Conservation (phyloP, 495 filamentous ascomycete species). For the Trichoderma virens region DNA sequence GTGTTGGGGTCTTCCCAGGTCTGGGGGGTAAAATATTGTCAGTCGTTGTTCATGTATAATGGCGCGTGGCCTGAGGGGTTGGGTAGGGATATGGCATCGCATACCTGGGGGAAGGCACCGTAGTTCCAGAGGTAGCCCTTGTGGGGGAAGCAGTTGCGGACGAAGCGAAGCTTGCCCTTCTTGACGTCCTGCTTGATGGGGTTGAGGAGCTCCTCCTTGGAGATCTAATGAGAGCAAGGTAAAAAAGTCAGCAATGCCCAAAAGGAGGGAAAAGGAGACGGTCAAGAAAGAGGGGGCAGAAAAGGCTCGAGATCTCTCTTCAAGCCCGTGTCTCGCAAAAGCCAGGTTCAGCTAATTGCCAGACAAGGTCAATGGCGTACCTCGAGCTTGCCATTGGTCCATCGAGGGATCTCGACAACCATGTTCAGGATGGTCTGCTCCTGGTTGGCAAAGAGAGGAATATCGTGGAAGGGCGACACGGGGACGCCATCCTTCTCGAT, state of each 20-base stretch:
- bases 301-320: background rate
- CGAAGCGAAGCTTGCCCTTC: conserved; percentile 91
- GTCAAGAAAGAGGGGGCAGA: background rate
- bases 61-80: background rate
- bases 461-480: conserved; percentile 95
- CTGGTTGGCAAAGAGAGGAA: conserved; percentile 92
- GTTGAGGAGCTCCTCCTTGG: conserved; percentile 93
- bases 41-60: background rate
- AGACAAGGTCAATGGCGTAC: conserved; percentile 37
- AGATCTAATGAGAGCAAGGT: conserved; percentile 56
- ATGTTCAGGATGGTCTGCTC: conserved; percentile 96
- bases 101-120: conserved; percentile 94
- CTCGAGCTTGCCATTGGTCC: conserved; percentile 99
- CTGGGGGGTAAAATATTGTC: conserved; percentile 31
- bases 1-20: conserved; percentile 98
- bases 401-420: conserved; percentile 97
- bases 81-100: conserved; percentile 9
- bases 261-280: background rate
- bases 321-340: background rate
- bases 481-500: conserved; percentile 95
- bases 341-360: background rate
- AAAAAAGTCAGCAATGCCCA: conserved; percentile 11
- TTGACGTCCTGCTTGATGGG: conserved; percentile 91
- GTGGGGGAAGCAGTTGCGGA: conserved; percentile 99
- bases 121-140: conserved; percentile 99